These are phyloP conservation scores for Leccinum longicurvipes DNA, from an alignment of 768 basidiomycete species.

Conservation along the genomic window DNA sequence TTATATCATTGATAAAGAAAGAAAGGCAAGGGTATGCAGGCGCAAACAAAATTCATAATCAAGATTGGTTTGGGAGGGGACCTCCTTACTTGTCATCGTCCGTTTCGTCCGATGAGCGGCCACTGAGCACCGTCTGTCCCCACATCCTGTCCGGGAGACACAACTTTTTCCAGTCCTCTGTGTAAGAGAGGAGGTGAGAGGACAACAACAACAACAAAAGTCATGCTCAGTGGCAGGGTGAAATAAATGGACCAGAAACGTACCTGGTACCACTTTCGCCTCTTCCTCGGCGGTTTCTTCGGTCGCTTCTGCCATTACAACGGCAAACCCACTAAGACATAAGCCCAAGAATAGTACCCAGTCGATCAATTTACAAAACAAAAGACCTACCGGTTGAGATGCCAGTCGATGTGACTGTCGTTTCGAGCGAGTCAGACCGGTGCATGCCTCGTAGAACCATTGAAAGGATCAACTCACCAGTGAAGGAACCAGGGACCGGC, in stretches of 20 bases:
- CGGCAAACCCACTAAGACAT: constrained; percentile 25
- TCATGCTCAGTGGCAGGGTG: background rate
- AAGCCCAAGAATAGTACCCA: background rate
- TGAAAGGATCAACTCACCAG: constrained; percentile 24
- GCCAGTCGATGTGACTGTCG: constrained; percentile 31
- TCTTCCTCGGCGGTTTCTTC: constrained; percentile 5
- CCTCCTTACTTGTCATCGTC: background rate
- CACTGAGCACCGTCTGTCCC: background rate
- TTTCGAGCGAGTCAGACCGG: background rate
- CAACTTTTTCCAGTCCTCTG: constrained; percentile 22
- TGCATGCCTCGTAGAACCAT: background rate
- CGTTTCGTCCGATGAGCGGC: background rate
- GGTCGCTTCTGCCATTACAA: constrained; percentile 28
- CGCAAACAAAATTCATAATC: background rate
- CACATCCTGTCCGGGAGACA: constrained; percentile 8
- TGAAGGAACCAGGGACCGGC: constrained; percentile 60
- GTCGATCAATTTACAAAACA: background rate
- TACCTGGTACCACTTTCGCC: constrained; percentile 19
- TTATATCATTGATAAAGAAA: too few species aligned
- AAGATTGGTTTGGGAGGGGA: background rate
- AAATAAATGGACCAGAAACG: background rate
- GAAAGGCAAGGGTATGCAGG: background rate
- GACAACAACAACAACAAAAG: background rate
- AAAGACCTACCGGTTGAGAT: constrained; percentile 22
- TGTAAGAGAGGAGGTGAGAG: background rate